Evolutionary conservation across 2,329 filamentous ascomycete species (phyloP).

Genomic region (Arachnopeziza araneosa): DNA sequence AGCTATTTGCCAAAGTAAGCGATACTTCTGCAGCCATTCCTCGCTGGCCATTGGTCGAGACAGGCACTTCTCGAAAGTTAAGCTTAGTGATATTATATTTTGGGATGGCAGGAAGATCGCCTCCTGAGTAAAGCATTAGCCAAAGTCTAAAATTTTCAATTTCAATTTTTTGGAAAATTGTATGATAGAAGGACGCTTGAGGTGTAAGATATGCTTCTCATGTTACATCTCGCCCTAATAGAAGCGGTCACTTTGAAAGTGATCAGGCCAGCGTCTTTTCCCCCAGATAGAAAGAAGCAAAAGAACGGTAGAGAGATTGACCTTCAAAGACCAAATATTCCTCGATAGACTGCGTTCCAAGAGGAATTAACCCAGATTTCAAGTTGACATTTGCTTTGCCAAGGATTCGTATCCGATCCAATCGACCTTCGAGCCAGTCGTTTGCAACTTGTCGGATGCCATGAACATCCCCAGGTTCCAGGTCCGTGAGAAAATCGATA

Average conservation of each 20-base stretch:
- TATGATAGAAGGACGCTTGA: neutral
- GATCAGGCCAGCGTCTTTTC: conserved; percentile 44
- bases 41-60: conserved; percentile 40
- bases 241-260: neutral
- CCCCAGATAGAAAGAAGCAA: conserved; percentile 56
- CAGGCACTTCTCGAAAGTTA: conserved; percentile 66
- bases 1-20: conserved; percentile 66
- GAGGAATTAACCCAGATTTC: conserved; percentile 70
- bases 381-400: conserved; percentile 69
- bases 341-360: conserved; percentile 71
- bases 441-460: conserved; percentile 76
- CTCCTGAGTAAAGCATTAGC: conserved; percentile 40
- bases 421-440: conserved; percentile 78
- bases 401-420: conserved; percentile 64
- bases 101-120: conserved; percentile 71
- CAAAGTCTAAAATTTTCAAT: conserved; percentile 1
- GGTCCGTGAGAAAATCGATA: conserved; percentile 72
- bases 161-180: neutral
- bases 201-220: neutral
- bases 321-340: conserved; percentile 78
- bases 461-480: conserved; percentile 70
- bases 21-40: conserved; percentile 79
- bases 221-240: neutral
- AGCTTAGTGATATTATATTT: conserved; percentile 77
- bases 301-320: conserved; percentile 64